phyloP scores from a whole-genome alignment of 345 rosid genomes.

The Syzygium aqueum region DNA sequence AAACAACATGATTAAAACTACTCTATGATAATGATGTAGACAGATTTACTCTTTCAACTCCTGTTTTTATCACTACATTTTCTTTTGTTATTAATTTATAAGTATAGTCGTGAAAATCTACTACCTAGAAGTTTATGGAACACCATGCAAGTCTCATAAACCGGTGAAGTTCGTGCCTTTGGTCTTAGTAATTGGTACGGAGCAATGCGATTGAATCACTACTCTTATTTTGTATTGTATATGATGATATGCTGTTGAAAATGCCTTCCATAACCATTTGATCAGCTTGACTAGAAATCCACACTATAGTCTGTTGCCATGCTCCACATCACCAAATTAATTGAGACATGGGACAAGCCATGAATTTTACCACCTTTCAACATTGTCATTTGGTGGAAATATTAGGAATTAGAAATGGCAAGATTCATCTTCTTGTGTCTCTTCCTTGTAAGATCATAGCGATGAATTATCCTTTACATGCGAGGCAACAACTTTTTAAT shows the following conservation, averaged over 20 bases:
- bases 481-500: neutral
- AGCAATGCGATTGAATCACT: neutral
- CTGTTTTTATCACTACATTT: too few relatives aligned
- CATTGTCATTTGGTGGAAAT: neutral
- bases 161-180: too few relatives aligned
- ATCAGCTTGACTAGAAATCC: neutral
- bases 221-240: neutral
- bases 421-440: neutral
- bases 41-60: neutral
- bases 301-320: neutral
- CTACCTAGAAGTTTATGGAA: neutral
- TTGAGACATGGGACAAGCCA: neutral
- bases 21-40: rapidly evolving
- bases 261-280: neutral
- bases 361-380: neutral
- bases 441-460: neutral
- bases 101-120: neutral
- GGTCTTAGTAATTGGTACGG: too few relatives aligned
- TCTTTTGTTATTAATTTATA: neutral
- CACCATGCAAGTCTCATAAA: neutral
- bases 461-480: neutral
- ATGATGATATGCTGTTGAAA: neutral
- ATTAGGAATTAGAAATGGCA: neutral
- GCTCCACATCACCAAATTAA: neutral
- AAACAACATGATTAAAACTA: neutral